These are phyloP conservation scores for Trypanosomatidae sp. DNA, from an alignment of 208 protist species.

Conservation along the genomic window DNA sequence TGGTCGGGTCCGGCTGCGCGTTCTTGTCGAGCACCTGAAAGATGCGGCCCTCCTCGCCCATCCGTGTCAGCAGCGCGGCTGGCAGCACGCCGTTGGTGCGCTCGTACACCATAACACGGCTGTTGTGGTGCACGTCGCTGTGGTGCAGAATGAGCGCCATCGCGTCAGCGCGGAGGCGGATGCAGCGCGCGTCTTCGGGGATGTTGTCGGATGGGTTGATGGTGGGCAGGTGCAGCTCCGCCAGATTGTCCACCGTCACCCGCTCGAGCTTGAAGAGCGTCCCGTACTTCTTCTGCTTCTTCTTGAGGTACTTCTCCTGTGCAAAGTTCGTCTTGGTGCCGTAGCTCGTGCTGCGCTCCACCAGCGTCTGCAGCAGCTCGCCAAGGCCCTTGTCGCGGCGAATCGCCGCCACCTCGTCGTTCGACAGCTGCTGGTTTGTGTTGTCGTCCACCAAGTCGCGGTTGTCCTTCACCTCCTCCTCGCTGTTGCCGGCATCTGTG, in stretches of 20 bases:
- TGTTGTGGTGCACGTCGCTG: slow-evolving; percentile 77
- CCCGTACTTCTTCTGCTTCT: slow-evolving; percentile 91
- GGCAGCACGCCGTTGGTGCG: slow-evolving; percentile 80
- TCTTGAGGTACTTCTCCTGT: slow-evolving; percentile 92
- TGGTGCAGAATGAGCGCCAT: slow-evolving; percentile 85
- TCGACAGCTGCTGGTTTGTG: slow-evolving; percentile 76
- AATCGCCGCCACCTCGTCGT: slow-evolving; percentile 77
- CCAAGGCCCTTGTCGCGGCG: slow-evolving; percentile 76
- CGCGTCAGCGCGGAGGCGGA: slow-evolving; percentile 83
- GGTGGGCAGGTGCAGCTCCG: slow-evolving; percentile 80
- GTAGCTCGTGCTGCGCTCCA: slow-evolving; percentile 87
- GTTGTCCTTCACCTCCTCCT: slow-evolving; percentile 73
- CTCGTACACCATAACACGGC: slow-evolving; percentile 78
- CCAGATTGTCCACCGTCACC: slow-evolving; percentile 65
- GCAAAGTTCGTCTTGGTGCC: slow-evolving; percentile 87
- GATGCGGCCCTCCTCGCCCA: slow-evolving; percentile 61
- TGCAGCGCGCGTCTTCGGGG: slow-evolving; percentile 54
- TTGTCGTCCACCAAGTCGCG: slow-evolving; percentile 82
- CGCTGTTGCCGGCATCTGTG: slow-evolving; percentile 34
- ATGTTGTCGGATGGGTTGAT: slow-evolving; percentile 68
- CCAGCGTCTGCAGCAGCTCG: slow-evolving; percentile 68
- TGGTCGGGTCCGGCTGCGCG: slow-evolving; percentile 75
- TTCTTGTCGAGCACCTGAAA: slow-evolving; percentile 81
- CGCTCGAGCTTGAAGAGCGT: slow-evolving; percentile 84
- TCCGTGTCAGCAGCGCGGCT: slow-evolving; percentile 71